Conservation (phyloP, 495 filamentous ascomycete genomes). For the Daldinia vernicosa region DNA sequence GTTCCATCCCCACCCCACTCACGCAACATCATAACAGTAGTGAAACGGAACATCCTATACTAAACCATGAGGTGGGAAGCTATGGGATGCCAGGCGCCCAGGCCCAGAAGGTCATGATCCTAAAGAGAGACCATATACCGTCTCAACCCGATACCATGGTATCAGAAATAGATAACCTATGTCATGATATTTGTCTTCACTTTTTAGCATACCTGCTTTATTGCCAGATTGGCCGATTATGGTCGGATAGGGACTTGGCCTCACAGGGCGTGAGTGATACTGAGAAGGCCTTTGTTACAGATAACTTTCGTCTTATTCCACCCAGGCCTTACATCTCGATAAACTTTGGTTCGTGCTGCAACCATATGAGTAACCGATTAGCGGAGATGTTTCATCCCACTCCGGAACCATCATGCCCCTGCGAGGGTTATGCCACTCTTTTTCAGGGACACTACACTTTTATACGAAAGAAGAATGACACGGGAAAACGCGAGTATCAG, state of each 20-base stretch:
- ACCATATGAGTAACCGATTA: too few species aligned
- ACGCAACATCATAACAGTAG: neutral
- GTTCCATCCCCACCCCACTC: too few species aligned
- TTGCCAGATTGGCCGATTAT: constrained; percentile 21
- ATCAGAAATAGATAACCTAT: neutral
- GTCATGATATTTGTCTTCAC: neutral
- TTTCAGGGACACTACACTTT: neutral
- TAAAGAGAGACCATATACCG: neutral
- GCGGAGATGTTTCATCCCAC: neutral
- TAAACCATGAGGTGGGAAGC: neutral
- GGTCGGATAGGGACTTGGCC: constrained; percentile 14
- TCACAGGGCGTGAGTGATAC: constrained; percentile 45
- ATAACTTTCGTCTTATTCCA: neutral
- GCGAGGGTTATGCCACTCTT: neutral
- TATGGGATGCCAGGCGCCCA: neutral
- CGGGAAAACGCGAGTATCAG: neutral
- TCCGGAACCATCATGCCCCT: neutral
- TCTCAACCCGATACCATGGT: neutral
- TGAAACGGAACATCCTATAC: neutral
- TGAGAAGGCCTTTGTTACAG: constrained; percentile 51
- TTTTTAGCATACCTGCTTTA: constrained; percentile 23
- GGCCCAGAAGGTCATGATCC: neutral
- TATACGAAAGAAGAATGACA: neutral
- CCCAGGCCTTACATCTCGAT: neutral
- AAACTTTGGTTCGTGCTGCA: neutral